These are phyloP conservation scores for Capronia epimyces DNA, from an alignment of 2,329 filamentous ascomycete species.

Conservation along the genomic window DNA sequence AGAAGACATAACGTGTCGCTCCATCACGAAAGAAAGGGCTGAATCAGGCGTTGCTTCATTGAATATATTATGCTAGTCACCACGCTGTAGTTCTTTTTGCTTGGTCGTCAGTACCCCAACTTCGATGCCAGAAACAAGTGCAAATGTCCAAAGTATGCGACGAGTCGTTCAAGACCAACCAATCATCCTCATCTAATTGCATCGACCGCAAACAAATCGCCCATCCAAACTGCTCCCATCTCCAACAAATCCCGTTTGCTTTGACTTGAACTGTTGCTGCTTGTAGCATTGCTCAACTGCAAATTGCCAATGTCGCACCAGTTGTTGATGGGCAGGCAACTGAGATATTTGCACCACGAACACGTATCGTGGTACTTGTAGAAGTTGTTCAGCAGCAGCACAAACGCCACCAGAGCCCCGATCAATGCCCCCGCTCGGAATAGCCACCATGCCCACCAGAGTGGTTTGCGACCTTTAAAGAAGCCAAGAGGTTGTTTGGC, in stretches of 20 bases:
- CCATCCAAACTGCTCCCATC: not conserved
- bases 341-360: constrained; percentile 90
- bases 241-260: constrained; percentile 8
- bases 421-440: constrained; percentile 72
- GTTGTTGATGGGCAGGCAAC: constrained; percentile 61
- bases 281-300: constrained; percentile 28
- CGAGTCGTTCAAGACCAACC: not conserved
- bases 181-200: not conserved
- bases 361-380: constrained; percentile 73
- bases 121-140: too few species aligned
- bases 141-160: too few species aligned
- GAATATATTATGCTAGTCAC: too few species aligned
- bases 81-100: too few species aligned
- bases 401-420: constrained; percentile 76
- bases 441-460: constrained; percentile 98
- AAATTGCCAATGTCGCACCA: constrained; percentile 41
- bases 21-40: too few species aligned
- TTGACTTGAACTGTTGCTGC: not conserved
- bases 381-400: constrained; percentile 84
- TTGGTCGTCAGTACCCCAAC: too few species aligned
- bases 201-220: not conserved
- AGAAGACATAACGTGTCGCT: too few species aligned
- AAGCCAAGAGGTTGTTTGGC: constrained; percentile 58
- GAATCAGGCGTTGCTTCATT: too few species aligned
- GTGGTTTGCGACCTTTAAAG: constrained; percentile 83